Evolutionary conservation across 2,329 filamentous ascomycete genomes (phyloP), one percentile per base, ranked within the genome.

Genomic region (Pyricularia sp.): DNA sequence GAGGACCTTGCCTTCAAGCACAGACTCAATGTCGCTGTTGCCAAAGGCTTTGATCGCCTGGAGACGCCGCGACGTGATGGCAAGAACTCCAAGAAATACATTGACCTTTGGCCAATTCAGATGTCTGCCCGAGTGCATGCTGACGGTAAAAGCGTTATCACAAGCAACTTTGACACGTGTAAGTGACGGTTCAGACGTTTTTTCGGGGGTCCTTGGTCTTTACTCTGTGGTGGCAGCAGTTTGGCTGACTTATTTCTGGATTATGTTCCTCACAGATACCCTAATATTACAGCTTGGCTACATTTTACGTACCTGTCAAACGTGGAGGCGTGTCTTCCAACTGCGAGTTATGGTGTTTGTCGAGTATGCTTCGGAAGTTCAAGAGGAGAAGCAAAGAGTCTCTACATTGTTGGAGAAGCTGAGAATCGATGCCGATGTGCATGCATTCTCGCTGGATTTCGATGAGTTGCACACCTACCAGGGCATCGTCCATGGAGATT

Each of bases 131-230:
- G 94, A 73, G 86, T 95, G 42, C 86, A 88, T 0, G 83, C 90
- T 0, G 88, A 90, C 71, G 85, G 84, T 0, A 86, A 88, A 75
- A 88, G 84, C 71, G 83, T 95, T 6, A 78, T 94, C 68, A 96
- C 93, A 0, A 95, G 92, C 0, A 97, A 97, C 72, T 96, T 97
- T 76, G 93, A 97, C 77, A 97, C 93, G 0, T 96, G 93, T 84
- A 87, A 79, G 86, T 78, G 12, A 17, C 63, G 31, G 2, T 50
- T 55, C 20, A 9, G 6, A 4, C 12, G 33, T 36, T 17, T 28
- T 58, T 9, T 4, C n/a, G 23, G 1, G 4, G 25, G 14, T 12
- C 2, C 63, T 65, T 25, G n/a, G n/a, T n/a, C 25, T 36, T 6
- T 31, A 20, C 28, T 36, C 20, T 17, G 23, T 42, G 68, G 63